These are phyloP conservation scores for Fusarium neocosmosporiellum DNA, from an alignment of 2,329 filamentous ascomycete genomes.

Conservation along the genomic window DNA sequence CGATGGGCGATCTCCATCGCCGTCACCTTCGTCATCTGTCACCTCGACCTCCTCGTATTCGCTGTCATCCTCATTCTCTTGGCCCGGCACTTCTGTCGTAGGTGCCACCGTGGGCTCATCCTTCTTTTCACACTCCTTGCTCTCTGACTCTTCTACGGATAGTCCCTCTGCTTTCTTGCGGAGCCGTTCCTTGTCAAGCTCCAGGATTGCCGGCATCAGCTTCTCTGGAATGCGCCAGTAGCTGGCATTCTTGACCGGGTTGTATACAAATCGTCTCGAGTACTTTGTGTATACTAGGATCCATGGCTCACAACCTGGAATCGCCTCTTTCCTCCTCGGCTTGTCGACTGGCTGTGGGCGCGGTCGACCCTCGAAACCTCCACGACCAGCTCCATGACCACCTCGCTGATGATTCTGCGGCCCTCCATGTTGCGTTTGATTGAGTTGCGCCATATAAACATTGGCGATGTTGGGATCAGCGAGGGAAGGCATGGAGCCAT, in stretches of 20 bases:
- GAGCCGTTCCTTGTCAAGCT: slow-evolving; percentile 78
- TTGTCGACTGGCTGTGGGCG: slow-evolving; percentile 79
- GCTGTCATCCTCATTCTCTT: slow-evolving; percentile 60
- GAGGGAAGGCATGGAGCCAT: slow-evolving; percentile 51
- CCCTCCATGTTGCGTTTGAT: slow-evolving; percentile 54
- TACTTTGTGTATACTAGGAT: slow-evolving; percentile 92
- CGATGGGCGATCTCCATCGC: slow-evolving; percentile 57
- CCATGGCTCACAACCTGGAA: slow-evolving; percentile 89
- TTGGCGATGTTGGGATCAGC: slow-evolving; percentile 69
- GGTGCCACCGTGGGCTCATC: neutral
- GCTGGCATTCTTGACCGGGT: slow-evolving; percentile 85
- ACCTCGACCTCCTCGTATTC: slow-evolving; percentile 81
- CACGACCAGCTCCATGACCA: slow-evolving; percentile 51
- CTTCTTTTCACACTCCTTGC: slow-evolving; percentile 14
- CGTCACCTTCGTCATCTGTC: slow-evolving; percentile 61
- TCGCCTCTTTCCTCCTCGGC: slow-evolving; percentile 81
- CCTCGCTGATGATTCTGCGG: slow-evolving; percentile 46
- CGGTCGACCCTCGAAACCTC: slow-evolving; percentile 68
- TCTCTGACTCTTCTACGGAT: slow-evolving; percentile 40
- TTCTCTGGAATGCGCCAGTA: slow-evolving; percentile 95
- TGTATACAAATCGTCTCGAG: slow-evolving; percentile 90
- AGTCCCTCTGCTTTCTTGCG: slow-evolving; percentile 62
- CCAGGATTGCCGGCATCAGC: slow-evolving; percentile 80
- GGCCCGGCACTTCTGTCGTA: neutral
- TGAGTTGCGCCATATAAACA: slow-evolving; percentile 69